Conservation (phyloP, 192 early-diverging fungal species). For the Coemansia sp. region DNA sequence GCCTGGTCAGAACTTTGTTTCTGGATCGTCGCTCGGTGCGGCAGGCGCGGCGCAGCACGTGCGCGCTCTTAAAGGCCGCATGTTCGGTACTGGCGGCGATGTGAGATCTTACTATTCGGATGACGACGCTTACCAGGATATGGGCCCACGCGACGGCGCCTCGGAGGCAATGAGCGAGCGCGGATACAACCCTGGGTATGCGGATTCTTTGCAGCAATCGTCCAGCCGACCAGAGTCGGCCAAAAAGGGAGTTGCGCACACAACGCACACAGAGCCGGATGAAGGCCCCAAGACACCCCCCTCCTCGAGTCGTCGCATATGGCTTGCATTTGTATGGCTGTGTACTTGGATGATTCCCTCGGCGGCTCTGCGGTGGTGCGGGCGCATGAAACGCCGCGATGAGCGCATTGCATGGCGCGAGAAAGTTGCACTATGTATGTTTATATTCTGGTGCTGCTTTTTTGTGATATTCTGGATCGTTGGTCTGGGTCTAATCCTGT, state of each 20-base stretch:
- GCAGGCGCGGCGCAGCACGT: slow-evolving; percentile 38
- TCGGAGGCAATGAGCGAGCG: slow-evolving; percentile 46
- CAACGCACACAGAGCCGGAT: slow-evolving; percentile 44
- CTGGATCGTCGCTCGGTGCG: slow-evolving; percentile 29
- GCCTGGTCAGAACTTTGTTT: slow-evolving; percentile 36
- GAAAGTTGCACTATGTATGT: slow-evolving; percentile 86
- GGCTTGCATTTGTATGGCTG: slow-evolving; percentile 49
- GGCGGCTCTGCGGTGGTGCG: slow-evolving; percentile 62
- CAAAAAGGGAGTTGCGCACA: slow-evolving; percentile 24
- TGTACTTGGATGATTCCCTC: slow-evolving; percentile 70
- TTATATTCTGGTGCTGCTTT: slow-evolving; percentile 76
- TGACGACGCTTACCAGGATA: slow-evolving; percentile 62
- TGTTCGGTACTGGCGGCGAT: slow-evolving; percentile 55
- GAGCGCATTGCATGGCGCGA: slow-evolving; percentile 96
- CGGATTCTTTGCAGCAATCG: slow-evolving; percentile 13
- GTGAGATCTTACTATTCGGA: slow-evolving; percentile 62
- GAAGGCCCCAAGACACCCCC: slow-evolving; percentile 60
- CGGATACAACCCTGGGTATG: slow-evolving; percentile 33
- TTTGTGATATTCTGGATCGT: slow-evolving; percentile 86
- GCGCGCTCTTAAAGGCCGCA: slow-evolving; percentile 50
- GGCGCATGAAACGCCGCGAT: slow-evolving; percentile 75
- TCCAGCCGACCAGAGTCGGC: slow-evolving; percentile 13
- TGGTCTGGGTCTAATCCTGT: slow-evolving; percentile 70
- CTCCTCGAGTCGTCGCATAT: slow-evolving; percentile 43
- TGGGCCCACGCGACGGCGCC: slow-evolving; percentile 31